Evolutionary conservation across 2,329 filamentous ascomycete genomes (phyloP).

Genomic region (Hymenoscyphus scutula): DNA sequence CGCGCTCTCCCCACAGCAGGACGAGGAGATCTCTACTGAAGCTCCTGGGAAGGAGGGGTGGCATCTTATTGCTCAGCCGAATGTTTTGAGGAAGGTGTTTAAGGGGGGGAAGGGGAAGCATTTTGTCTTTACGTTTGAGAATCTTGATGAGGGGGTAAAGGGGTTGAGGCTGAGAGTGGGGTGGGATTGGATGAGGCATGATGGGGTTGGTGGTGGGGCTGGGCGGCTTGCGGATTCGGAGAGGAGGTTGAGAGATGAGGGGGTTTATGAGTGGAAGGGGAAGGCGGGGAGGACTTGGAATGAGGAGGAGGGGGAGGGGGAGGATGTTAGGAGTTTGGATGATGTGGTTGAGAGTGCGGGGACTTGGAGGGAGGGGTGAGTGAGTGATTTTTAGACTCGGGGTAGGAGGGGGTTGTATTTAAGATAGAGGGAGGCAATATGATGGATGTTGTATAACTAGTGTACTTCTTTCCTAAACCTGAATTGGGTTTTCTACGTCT

Average conservation of each 20-base stretch:
- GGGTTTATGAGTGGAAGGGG: constrained; percentile 27
- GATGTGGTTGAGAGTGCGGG: constrained; percentile 28
- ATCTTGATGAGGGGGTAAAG: not conserved
- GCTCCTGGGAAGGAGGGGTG: constrained; percentile 16
- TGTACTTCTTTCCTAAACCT: too few species aligned
- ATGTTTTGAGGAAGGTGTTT: constrained; percentile 19
- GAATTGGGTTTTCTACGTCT: too few species aligned
- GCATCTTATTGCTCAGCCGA: constrained; percentile 21
- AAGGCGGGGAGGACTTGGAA: constrained; percentile 10
- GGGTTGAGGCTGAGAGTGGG: constrained; percentile 12
- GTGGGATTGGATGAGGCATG: constrained; percentile 20
- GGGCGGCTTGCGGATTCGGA: not conserved
- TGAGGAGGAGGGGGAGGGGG: constrained; percentile 20
- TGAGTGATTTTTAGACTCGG: not conserved
- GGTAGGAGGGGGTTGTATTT: not conserved
- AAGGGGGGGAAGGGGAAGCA: constrained; percentile 19
- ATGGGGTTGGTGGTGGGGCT: constrained; percentile 11
- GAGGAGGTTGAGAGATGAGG: constrained; percentile 23
- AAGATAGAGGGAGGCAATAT: too few species aligned
- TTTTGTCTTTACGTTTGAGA: constrained; percentile 15
- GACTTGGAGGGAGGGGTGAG: constrained; percentile 14
- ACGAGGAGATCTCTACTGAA: not conserved
- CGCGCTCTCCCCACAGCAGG: not conserved
- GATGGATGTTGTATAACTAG: too few species aligned
- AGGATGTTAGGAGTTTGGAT: constrained; percentile 25